Base-by-base conservation (phyloP, 805 yeast species). In the Candida alai region DNA sequence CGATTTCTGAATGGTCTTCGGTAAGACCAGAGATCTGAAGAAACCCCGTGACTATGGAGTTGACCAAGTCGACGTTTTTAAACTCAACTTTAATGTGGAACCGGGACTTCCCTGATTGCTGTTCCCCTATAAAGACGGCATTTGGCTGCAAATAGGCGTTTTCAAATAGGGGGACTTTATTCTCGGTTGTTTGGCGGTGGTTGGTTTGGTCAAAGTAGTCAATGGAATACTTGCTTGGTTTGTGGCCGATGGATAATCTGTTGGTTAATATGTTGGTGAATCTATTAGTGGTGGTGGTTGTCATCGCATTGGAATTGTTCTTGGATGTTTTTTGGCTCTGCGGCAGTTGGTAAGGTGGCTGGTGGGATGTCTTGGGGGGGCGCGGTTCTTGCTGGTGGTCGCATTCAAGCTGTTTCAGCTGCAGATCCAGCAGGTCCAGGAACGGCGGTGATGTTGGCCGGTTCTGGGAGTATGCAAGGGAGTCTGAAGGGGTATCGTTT, bases 51-150 rank as follows among this genome's bases (percentile, higher is more conserved):
- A 65, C 56, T 11, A 58, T 43, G 9, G 79, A 73, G 32, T 68
- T 65, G 7, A 54, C 55, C 45, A 82, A 58, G 54, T 84, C 87
- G n/a, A 84, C 83, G 30, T 73, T 73, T 54, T 80, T 74, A 44
- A 84, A 61, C 47, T 79, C 85, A 14, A 84, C 86, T 26, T 70
- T 62, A 13, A 84, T 86, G 42, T 78, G 80, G 54, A 79, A 82
- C 4, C 75, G 71, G 3, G 76, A 68, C 39, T 73, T 60, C 1
- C 84, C 86, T 8, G 85, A 76, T 48, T 77, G 82, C 49, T 84
- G 94, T 15, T 77, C 71, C 2, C 94, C 94, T 6, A 65, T 51
- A 44, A 79, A 84, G 23, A 50, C 59, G 17, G 84, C 67, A 29
- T 83, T 80, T 3, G 88, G 80, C 36, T 74, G 71, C 13, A 84